phyloP scores from a whole-genome alignment of 2,329 filamentous ascomycete genomes.

The Colletotrichum siamense region DNA sequence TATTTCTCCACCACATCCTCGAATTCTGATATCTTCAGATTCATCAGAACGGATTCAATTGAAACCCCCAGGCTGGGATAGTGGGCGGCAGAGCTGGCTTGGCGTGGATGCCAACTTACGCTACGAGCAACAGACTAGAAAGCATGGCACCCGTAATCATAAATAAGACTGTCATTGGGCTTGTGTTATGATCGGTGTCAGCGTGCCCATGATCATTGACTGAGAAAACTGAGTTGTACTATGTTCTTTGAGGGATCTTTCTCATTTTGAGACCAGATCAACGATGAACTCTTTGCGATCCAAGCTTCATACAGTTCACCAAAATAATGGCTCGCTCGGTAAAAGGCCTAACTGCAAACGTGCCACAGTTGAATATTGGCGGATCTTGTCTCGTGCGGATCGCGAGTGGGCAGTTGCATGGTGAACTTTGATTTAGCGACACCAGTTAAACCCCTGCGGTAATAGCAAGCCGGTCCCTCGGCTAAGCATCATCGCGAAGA shows the following conservation, averaged over 20 bases:
- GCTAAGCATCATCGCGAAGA: not conserved
- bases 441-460: not conserved
- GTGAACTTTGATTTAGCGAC: not conserved
- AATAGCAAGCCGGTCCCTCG: not conserved
- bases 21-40: not conserved
- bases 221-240: not conserved
- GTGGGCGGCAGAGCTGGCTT: not conserved
- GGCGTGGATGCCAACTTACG: not conserved
- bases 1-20: not conserved
- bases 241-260: not conserved
- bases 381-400: not conserved
- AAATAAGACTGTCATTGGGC: not conserved
- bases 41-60: not conserved
- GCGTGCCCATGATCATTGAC: not conserved
- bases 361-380: rapidly evolving
- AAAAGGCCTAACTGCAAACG: not conserved
- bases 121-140: not conserved
- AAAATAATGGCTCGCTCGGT: not conserved
- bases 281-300: not conserved
- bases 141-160: not conserved
- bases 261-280: not conserved
- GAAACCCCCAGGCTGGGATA: not conserved
- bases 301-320: not conserved
- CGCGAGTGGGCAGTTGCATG: not conserved
- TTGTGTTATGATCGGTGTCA: not conserved